A percentile compares a stretch with the other conserved stretches of the same genome.
These are phyloP conservation scores for Lactarius trivialis DNA, from an alignment of 768 basidiomycete genomes.

Conservation along the genomic window DNA sequence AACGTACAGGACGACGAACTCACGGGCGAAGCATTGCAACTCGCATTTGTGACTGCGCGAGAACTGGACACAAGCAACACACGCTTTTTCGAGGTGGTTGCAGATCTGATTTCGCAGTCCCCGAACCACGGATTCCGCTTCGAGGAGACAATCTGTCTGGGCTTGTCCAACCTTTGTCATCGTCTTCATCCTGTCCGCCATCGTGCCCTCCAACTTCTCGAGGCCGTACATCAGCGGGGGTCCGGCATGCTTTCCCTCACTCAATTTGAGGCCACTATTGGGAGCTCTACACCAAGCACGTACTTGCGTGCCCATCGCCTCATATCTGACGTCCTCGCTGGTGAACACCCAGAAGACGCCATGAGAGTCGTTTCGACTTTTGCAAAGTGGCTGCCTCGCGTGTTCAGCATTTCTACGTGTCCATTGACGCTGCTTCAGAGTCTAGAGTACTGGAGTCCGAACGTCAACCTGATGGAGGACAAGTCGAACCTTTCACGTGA, in stretches of 20 bases:
- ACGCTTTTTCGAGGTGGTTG: constrained; percentile 73
- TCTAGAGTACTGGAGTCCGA: constrained; percentile 78
- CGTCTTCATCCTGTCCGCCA: constrained; percentile 54
- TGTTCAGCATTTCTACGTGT: constrained; percentile 45
- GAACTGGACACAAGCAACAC: constrained; percentile 49
- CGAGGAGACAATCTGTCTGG: constrained; percentile 68
- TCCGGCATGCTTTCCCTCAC: constrained; percentile 63
- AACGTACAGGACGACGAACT: constrained; percentile 46
- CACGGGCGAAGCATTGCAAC: constrained; percentile 56
- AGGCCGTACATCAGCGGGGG: constrained; percentile 60
- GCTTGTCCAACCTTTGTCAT: constrained; percentile 81
- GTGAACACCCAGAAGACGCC: constrained; percentile 63
- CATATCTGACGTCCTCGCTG: constrained; percentile 72
- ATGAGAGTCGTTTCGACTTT: constrained; percentile 62
- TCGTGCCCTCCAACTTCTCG: constrained; percentile 74
- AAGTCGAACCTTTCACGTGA: constrained; percentile 48
- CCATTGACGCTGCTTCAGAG: constrained; percentile 65
- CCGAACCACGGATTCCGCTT: constrained; percentile 60
- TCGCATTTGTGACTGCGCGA: constrained; percentile 57
- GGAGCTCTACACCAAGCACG: constrained; percentile 65
- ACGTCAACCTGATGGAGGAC: constrained; percentile 65
- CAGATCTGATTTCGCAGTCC: constrained; percentile 54
- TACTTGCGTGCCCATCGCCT: constrained; percentile 77
- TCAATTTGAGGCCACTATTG: constrained; percentile 65
- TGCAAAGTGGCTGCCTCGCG: constrained; percentile 61